These are phyloP conservation scores for Hyphopichia khmerensis DNA, from an alignment of 1,139 yeast genomes.

Conservation along the genomic window DNA sequence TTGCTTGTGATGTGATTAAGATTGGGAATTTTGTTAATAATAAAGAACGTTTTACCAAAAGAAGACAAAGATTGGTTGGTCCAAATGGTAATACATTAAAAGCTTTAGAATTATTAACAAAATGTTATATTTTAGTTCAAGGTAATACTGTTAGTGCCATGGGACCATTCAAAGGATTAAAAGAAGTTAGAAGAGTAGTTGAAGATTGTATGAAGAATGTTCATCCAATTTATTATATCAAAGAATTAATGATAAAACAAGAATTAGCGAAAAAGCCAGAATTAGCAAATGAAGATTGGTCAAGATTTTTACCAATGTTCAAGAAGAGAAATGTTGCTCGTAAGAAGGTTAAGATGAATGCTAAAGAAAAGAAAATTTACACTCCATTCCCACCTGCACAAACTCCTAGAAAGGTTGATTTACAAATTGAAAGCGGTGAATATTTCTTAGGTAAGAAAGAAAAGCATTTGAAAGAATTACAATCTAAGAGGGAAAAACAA, in stretches of 20 bases:
- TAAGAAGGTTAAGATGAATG: conserved; percentile 69
- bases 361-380: conserved; percentile 78
- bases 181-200: conserved; percentile 88
- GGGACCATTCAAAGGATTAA: conserved; percentile 95
- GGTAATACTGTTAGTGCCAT: conserved; percentile 96
- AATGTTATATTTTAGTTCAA: conserved; percentile 92
- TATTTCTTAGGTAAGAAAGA: conserved; percentile 88
- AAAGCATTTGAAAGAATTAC: conserved; percentile 67
- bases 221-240: conserved; percentile 95
- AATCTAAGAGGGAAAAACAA: conserved; percentile 79
- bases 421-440: conserved; percentile 98
- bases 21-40: conserved; percentile 87
- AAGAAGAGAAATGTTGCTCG: conserved; percentile 95
- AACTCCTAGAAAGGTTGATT: conserved; percentile 93
- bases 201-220: conserved; percentile 97
- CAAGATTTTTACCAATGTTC: conserved; percentile 93
- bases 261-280: conserved; percentile 95
- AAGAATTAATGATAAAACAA: conserved; percentile 95
- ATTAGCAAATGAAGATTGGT: conserved; percentile 95
- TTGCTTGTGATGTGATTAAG: conserved; percentile 95
- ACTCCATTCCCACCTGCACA: conserved; percentile 99
- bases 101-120: conserved; percentile 88
- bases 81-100: conserved; percentile 96
- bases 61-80: conserved; percentile 95
- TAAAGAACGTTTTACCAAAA: conserved; percentile 89